These are phyloP conservation scores for Fusarium pseudoanthophilum DNA, from an alignment of 2,329 filamentous ascomycete genomes.

Conservation along the genomic window DNA sequence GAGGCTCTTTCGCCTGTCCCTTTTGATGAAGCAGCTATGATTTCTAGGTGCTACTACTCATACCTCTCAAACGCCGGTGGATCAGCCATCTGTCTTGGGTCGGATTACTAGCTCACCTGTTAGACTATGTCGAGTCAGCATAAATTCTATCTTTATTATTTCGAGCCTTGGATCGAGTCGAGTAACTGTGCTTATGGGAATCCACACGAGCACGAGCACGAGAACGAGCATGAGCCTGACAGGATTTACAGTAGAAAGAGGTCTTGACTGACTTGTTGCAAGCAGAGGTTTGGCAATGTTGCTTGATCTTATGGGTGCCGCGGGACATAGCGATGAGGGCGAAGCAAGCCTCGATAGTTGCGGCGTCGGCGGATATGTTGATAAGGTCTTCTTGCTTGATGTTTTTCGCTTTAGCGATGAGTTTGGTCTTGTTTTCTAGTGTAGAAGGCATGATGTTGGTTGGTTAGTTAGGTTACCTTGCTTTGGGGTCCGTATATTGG, in stretches of 20 bases:
- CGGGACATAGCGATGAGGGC: constrained; percentile 2
- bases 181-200: background rate
- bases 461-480: background rate
- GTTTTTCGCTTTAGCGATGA: background rate
- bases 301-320: background rate
- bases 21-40: background rate
- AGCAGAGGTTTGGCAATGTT: background rate
- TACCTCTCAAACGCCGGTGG: background rate
- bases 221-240: background rate
- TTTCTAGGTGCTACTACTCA: no score
- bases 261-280: background rate
- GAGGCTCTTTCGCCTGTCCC: background rate
- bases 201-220: background rate
- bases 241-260: background rate
- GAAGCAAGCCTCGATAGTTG: background rate
- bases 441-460: background rate
- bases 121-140: background rate
- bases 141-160: background rate
- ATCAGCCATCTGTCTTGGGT: background rate
- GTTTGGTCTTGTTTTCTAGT: background rate
- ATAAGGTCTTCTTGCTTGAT: background rate
- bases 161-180: background rate
- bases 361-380: background rate
- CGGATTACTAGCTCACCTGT: background rate
- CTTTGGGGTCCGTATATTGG: background rate